phyloP scores from a whole-genome alignment of 306 rosid species.

The Prosopis cineraria region DNA sequence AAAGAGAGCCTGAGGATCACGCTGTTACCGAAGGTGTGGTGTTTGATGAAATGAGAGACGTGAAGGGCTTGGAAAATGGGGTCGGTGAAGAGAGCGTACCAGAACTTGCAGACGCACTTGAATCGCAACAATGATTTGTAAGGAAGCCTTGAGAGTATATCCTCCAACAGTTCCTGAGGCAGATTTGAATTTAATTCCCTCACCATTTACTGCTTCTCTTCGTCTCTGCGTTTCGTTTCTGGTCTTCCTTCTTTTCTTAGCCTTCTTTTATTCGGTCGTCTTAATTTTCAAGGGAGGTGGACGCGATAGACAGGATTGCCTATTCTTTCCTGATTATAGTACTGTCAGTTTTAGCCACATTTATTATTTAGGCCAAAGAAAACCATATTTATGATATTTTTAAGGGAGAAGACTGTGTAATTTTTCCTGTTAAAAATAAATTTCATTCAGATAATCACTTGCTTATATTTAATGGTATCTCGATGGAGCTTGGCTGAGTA shows the following conservation, averaged over 20 bases:
- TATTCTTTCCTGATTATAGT: not conserved
- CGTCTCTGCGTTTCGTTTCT: not conserved
- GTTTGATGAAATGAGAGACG: slow-evolving; percentile 18
- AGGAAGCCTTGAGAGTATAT: slow-evolving; percentile 6
- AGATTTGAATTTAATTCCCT: not conserved
- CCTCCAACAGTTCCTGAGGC: slow-evolving; percentile 8
- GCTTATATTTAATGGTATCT: too few species aligned
- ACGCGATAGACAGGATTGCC: not conserved
- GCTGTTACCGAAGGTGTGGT: not conserved
- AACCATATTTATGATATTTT: not conserved
- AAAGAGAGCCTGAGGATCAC: slow-evolving; percentile 26
- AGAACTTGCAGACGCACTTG: slow-evolving; percentile 11
- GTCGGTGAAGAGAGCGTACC: not conserved
- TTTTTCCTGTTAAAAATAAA: too few species aligned
- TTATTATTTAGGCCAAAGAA: not conserved
- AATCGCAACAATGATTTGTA: not conserved
- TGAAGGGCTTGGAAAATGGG: slow-evolving; percentile 18
- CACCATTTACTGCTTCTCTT: not conserved
- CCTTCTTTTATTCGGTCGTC: not conserved
- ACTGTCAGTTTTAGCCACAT: not conserved
- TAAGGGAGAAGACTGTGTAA: not conserved
- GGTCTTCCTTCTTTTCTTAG: not conserved
- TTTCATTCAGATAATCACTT: too few species aligned
- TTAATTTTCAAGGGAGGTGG: too few species aligned
- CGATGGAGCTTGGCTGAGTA: too few species aligned